Base-by-base conservation (phyloP, 2,329 filamentous ascomycete species). In the Myriangium duriaei region DNA sequence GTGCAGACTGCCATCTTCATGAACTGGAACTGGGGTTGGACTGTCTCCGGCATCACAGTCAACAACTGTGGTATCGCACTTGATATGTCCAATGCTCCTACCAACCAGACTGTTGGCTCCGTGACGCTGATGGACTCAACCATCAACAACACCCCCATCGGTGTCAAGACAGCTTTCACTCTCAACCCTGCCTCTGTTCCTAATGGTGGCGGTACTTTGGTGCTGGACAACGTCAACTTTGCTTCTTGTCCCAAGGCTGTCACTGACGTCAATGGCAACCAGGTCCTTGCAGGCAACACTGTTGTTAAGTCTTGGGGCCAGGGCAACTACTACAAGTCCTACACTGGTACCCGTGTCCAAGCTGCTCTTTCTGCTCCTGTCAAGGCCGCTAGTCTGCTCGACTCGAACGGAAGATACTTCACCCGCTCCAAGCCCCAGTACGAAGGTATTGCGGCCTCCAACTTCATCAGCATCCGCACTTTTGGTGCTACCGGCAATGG, bases 371-470 rank as follows among this genome's bases (percentile, higher is more conserved):
- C 49, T 29, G 63, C 67, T 16, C 63, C 75, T 28, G 54, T 62
- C 39, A 88, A 84, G 63, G 81, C 86, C 5, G 59, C 66, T 10
- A 63, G 58, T 15, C 76, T 96, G 11, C 67, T 87, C 28, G 68
- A 75, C 45, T 58, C 59, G 28, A 58, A 67, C 15, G 83, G 82
- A 47, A 76, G 72, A 26, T 67, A 95, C 50, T 86, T 87, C 55
- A 81, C 85, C 46, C 80, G 81, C 48, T 80, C 77, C 58, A 93
- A 91, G 70, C 91, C 91, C 11, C 83, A 94, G 58, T 98, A 96
- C 55, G 74, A 81, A 54, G 63, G 65, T 30, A 61, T 83, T 2
- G 60, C 76, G 3, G 72, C 68, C n/a, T 70, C 67, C 42, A 72
- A 71, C 21, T 94, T 98, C 53, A 62, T 92, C 50, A 88, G 81